Evolutionary conservation across 306 rosid species (phyloP).

Genomic region (Inga laurina): DNA sequence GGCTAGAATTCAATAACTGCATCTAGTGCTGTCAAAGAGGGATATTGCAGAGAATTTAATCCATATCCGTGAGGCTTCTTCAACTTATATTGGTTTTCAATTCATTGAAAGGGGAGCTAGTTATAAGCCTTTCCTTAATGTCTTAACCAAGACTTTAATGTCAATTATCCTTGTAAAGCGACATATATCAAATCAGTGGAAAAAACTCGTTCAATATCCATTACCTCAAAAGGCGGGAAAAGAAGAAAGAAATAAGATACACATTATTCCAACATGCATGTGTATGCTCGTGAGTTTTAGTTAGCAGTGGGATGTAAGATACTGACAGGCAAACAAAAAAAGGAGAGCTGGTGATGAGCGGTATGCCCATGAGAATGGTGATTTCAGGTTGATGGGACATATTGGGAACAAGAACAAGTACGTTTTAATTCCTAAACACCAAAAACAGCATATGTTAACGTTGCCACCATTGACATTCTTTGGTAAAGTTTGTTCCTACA

Average conservation of each 20-base stretch:
- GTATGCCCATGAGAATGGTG: neutral
- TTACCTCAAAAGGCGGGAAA: neutral
- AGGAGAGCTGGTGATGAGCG: neutral
- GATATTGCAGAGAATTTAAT: neutral
- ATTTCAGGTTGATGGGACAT: neutral
- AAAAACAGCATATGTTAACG: neutral
- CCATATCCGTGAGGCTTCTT: neutral
- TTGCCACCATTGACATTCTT: neutral
- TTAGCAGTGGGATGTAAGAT: neutral
- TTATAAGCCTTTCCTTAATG: neutral
- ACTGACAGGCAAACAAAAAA: neutral
- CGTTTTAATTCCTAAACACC: neutral
- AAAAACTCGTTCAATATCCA: too few relatives aligned
- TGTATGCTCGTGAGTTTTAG: neutral
- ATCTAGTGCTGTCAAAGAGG: neutral
- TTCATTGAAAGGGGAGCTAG: too few relatives aligned
- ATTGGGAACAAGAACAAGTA: neutral
- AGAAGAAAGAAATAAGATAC: neutral
- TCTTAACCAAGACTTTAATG: neutral
- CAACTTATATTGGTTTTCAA: too few relatives aligned
- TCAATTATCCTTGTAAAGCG: neutral
- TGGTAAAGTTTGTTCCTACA: neutral
- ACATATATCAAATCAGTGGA: too few relatives aligned
- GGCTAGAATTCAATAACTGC: neutral
- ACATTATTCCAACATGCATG: neutral